These are phyloP conservation scores for Citrus inodora DNA, from an alignment of 345 rosid species.

Conservation along the genomic window DNA sequence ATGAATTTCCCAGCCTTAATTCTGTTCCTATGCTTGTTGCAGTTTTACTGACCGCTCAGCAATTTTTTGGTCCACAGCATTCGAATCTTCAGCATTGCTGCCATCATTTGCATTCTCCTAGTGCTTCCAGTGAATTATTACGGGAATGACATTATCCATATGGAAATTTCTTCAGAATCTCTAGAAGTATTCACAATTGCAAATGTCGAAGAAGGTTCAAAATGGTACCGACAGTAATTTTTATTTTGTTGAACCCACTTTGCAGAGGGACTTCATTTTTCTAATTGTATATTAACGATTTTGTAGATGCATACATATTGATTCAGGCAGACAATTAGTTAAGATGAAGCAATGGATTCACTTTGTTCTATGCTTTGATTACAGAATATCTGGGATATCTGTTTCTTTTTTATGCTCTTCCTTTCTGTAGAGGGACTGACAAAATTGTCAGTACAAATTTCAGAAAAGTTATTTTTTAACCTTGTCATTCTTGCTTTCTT, in stretches of 20 bases:
- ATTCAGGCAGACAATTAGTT: too few relatives aligned
- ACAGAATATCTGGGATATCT: neutral
- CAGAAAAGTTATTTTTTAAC: neutral
- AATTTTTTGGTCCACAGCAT: slow-evolving; percentile 48
- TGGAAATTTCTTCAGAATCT: slow-evolving; percentile 52
- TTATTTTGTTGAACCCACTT: neutral
- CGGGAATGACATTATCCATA: slow-evolving; percentile 63
- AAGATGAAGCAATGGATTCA: too few relatives aligned
- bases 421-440: neutral
- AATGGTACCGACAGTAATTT: slow-evolving; percentile 47
- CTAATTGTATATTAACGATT: neutral
- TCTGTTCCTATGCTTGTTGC: neutral
- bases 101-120: slow-evolving; percentile 58
- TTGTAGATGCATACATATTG: neutral
- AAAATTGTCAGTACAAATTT: neutral
- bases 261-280: neutral
- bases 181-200: slow-evolving; percentile 69
- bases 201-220: slow-evolving; percentile 73
- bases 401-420: neutral
- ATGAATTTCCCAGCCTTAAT: too few relatives aligned
- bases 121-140: slow-evolving; percentile 89
- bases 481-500: neutral
- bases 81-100: slow-evolving; percentile 65
- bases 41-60: slow-evolving; percentile 10
- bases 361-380: neutral